These are phyloP conservation scores for Phytophthora meadii DNA, from an alignment of 352 stramenopile species.

Conservation along the genomic window DNA sequence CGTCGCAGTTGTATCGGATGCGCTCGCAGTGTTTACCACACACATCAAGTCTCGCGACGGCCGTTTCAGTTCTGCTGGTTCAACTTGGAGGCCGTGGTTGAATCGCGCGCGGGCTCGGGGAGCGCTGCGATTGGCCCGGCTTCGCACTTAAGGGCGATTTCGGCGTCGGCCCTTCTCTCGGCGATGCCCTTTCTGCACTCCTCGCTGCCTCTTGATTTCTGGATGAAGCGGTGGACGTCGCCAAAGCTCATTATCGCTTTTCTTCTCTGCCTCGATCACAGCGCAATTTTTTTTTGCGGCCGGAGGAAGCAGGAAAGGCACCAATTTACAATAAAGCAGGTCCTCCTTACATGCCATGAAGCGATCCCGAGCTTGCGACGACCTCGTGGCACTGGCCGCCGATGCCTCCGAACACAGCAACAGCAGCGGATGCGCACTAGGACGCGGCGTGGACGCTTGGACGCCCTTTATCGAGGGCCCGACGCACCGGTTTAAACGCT, in stretches of 20 bases:
- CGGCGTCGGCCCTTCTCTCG: constrained; percentile 10
- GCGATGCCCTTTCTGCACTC: constrained; percentile 9
- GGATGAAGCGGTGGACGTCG: constrained; percentile 22
- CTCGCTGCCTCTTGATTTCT: constrained; percentile 22
- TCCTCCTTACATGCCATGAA: constrained; percentile 49
- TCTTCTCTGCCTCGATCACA: constrained; percentile 24
- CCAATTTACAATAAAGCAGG: not conserved
- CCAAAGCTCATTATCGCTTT: constrained; percentile 39
- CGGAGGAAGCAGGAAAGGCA: not conserved
- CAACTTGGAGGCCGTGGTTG: constrained; percentile 41
- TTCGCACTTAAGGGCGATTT: not conserved
- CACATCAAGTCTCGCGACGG: constrained; percentile 18
- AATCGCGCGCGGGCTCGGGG: constrained; percentile 30
- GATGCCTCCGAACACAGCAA: constrained; percentile 16
- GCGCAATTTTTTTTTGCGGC: constrained; percentile 3
- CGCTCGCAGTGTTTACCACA: constrained; percentile 7
- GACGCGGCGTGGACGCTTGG: constrained; percentile 9
- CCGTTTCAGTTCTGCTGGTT: constrained; percentile 36
- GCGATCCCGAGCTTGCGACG: constrained; percentile 72
- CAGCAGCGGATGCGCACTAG: constrained; percentile 8
- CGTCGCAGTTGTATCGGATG: not conserved
- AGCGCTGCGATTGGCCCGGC: constrained; percentile 9
- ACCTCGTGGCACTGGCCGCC: constrained; percentile 63
- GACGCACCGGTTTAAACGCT: constrained; percentile 36
- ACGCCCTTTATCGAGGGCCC: constrained; percentile 21